A percentile compares a stretch with the other conserved stretches of the same genome.
Conservation (phyloP, 1,284 basidiomycete genomes). For the Ganoderma leucocontextum region DNA sequence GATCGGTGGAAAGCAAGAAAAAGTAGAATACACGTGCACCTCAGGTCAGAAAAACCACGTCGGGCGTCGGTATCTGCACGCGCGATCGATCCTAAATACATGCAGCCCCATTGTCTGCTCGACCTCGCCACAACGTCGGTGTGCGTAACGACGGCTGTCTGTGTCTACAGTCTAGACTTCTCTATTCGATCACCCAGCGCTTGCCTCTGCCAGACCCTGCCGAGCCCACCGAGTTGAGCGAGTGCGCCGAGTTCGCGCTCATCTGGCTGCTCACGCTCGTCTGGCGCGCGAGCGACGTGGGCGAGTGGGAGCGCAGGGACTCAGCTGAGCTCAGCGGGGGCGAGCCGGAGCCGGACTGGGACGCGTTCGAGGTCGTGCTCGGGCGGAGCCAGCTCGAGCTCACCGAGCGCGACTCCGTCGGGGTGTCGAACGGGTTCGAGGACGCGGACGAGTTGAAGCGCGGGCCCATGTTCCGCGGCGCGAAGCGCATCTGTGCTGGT, state of each 20-base stretch:
- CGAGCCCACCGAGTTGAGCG: constrained; percentile 14
- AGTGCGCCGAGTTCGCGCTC: constrained; percentile 20
- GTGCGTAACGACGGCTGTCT: neutral
- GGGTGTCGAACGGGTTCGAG: constrained; percentile 29
- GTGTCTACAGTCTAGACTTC: neutral
- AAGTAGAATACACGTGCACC: constrained; percentile 6
- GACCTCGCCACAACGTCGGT: neutral
- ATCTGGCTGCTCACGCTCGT: constrained; percentile 31
- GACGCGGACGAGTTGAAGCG: constrained; percentile 48
- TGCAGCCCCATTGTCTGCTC: neutral
- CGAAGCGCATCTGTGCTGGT: constrained; percentile 51
- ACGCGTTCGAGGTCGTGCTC: constrained; percentile 9
- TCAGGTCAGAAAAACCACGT: neutral
- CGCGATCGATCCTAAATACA: neutral
- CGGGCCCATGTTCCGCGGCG: constrained; percentile 47
- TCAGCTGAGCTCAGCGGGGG: neutral
- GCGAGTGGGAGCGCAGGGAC: constrained; percentile 3
- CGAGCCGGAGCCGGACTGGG: constrained; percentile 6
- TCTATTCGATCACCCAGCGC: constrained; percentile 68
- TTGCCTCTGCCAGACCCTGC: constrained; percentile 37
- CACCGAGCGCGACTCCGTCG: constrained; percentile 18
- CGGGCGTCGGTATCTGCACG: neutral
- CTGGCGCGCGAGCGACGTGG: constrained; percentile 22
- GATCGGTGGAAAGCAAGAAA: neutral
- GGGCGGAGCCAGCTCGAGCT: constrained; percentile 12